Evolutionary conservation across 768 basidiomycete genomes (phyloP).

Genomic region (Symmetrospora coprosmae): DNA sequence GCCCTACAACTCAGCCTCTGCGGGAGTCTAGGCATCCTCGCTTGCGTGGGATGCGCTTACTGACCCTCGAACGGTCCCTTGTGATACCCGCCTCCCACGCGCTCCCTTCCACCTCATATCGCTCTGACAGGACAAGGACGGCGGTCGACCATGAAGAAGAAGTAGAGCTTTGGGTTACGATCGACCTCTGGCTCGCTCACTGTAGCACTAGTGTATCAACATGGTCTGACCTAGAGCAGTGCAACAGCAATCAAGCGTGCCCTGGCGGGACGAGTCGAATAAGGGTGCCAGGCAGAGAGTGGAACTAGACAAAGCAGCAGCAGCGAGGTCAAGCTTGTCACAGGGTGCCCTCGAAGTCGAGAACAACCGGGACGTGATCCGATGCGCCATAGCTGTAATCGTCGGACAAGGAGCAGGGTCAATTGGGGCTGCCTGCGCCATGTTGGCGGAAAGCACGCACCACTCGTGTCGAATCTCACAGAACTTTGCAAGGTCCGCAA

Average conservation of each 20-base stretch:
- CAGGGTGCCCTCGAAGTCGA: conserved; percentile 51
- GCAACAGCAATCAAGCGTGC: too few relatives aligned
- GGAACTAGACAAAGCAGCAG: too few relatives aligned
- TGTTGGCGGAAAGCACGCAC: conserved; percentile 15
- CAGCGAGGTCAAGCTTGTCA: too few relatives aligned
- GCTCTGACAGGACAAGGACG: conserved; percentile 1
- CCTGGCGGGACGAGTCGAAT: too few relatives aligned
- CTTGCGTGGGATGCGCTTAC: background rate
- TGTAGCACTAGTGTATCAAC: too few relatives aligned
- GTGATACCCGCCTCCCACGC: too few relatives aligned
- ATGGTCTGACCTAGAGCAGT: too few relatives aligned
- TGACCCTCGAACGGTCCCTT: background rate
- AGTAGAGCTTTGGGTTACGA: too few relatives aligned
- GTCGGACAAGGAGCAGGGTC: background rate
- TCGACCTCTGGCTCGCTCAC: too few relatives aligned
- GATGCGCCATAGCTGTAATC: conserved; percentile 53
- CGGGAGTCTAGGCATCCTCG: background rate
- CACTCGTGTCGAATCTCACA: conserved; percentile 76
- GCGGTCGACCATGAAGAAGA: conserved; percentile 11
- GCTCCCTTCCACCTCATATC: too few relatives aligned
- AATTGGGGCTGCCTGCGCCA: background rate
- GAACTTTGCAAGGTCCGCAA: conserved; percentile 52
- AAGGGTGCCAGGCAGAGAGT: too few relatives aligned
- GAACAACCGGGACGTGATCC: conserved; percentile 65
- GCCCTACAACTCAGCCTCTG: too few relatives aligned